phyloP scores from a whole-genome alignment of 1,139 yeast species.

The Nakaseomyces nivariensis region DNA sequence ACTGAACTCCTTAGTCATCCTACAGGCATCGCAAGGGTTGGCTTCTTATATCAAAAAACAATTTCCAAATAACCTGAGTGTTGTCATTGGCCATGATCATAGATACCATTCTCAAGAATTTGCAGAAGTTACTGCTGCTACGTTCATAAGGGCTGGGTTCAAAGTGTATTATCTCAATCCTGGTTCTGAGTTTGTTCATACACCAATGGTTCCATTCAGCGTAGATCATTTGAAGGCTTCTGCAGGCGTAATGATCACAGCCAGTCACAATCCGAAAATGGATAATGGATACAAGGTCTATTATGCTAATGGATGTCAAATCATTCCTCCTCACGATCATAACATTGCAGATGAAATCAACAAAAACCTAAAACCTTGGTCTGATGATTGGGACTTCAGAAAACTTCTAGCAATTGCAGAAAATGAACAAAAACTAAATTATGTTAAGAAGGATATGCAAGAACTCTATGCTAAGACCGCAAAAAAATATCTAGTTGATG shows the following conservation, averaged over 20 bases:
- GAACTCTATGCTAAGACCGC: conserved; percentile 13
- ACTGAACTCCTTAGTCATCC: conserved; percentile 82
- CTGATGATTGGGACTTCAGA: conserved; percentile 40
- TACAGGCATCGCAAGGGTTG: conserved; percentile 90
- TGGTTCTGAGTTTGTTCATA: conserved; percentile 47
- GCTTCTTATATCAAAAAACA: conserved; percentile 46
- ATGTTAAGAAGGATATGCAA: conserved; percentile 32
- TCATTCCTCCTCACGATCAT: conserved; percentile 81
- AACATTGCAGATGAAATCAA: conserved; percentile 60
- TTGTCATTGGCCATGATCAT: conserved; percentile 90
- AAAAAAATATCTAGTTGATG: conserved; percentile 12
- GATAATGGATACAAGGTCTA: conserved; percentile 96
- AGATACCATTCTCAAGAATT: conserved; percentile 69
- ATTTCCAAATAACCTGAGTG: conserved; percentile 34
- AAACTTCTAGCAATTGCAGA: conserved; percentile 28
- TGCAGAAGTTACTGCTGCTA: conserved; percentile 71
- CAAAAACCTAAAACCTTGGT: conserved; percentile 54
- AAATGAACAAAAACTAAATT: conserved; percentile 15
- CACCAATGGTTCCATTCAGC: conserved; percentile 88
- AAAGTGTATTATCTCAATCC: conserved; percentile 57
- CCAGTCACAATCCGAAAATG: conserved; percentile 87
- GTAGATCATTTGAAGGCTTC: conserved; percentile 54
- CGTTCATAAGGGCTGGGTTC: conserved; percentile 59
- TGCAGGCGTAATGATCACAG: conserved; percentile 92
- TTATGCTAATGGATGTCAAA: conserved; percentile 90